Percentiles rank a stretch among this genome's conserved stretches.
These are phyloP conservation scores for Tetragonia tetragonoides DNA, from an alignment of 148 eudicot genomes.

Conservation along the genomic window DNA sequence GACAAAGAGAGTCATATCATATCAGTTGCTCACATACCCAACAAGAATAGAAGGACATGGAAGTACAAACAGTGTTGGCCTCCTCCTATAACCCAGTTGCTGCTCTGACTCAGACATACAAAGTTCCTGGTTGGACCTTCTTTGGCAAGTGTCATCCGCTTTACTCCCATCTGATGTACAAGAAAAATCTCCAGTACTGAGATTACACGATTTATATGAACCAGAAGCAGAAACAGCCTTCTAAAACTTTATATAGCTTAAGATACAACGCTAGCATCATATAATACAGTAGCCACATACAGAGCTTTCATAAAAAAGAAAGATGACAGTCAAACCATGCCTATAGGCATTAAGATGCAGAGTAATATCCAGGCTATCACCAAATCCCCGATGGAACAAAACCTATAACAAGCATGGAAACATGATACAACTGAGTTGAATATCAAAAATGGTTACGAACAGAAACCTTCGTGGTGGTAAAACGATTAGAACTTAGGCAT, in stretches of 20 bases:
- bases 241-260: background rate
- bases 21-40: conserved; percentile 57
- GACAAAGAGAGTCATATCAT: background rate
- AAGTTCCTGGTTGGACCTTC: conserved; percentile 57
- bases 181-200: conserved; percentile 9
- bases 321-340: background rate
- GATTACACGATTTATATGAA: background rate
- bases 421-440: background rate
- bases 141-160: conserved; percentile 62
- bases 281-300: background rate
- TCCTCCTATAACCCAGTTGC: conserved; percentile 51
- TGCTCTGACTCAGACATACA: conserved; percentile 60
- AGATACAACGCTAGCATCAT: background rate
- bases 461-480: background rate
- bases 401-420: background rate
- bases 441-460: background rate
- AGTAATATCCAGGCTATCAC: background rate
- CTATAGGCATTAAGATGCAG: background rate
- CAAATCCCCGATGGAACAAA: background rate
- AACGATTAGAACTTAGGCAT: background rate
- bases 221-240: conserved; percentile 12
- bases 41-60: conserved; percentile 87
- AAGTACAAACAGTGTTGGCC: conserved; percentile 64
- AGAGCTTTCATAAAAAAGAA: background rate
- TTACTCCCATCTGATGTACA: conserved; percentile 61